Percentiles rank a stretch among this genome's conserved stretches.
Conservation (phyloP, 1,139 yeast species). For the Lizanozyma gosingica region DNA sequence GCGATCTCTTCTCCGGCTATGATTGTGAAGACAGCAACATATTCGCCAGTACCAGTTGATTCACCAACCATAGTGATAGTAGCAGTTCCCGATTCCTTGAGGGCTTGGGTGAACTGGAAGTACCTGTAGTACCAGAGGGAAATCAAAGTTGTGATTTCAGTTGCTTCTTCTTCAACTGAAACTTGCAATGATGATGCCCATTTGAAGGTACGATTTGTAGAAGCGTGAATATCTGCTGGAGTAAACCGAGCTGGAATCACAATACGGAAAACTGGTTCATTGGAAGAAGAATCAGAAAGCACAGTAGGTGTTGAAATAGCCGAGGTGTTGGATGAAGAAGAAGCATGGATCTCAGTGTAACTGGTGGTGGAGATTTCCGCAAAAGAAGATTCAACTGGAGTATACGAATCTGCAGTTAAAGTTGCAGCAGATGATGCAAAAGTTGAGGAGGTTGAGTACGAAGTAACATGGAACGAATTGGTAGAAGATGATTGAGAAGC, state of each 20-base stretch:
- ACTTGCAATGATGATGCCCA: background rate
- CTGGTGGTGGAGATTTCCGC: no score
- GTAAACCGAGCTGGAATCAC: background rate
- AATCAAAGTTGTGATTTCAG: background rate
- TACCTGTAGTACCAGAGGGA: background rate
- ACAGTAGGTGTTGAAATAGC: no score
- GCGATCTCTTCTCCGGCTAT: background rate
- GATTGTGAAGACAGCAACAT: background rate
- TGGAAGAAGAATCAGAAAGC: background rate
- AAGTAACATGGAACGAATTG: no score
- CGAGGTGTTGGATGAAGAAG: no score
- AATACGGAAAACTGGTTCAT: background rate
- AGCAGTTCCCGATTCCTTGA: background rate
- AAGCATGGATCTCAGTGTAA: no score
- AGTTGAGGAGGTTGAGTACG: no score
- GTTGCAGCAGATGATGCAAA: no score
- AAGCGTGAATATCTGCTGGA: background rate
- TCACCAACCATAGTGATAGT: background rate
- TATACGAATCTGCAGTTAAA: no score
- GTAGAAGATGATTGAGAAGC: no score
- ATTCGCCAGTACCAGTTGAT: background rate
- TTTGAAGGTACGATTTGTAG: background rate
- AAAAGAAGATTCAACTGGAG: no score
- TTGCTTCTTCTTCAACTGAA: background rate
- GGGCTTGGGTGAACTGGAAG: background rate